Conservation (phyloP, 495 filamentous ascomycete genomes). For the Podospora appendiculata region DNA sequence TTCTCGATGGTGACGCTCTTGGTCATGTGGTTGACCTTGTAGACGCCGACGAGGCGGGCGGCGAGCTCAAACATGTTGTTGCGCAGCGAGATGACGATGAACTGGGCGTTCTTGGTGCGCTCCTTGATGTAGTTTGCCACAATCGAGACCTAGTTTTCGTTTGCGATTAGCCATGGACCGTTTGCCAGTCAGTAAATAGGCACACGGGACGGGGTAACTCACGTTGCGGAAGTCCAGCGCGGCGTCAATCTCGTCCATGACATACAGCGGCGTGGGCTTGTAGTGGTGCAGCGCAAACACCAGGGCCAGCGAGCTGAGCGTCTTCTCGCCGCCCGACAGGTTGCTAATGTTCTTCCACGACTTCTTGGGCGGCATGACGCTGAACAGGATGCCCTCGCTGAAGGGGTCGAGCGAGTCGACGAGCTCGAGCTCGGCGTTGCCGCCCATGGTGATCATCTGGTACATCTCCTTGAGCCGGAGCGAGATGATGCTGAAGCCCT, state of each 20-base stretch:
- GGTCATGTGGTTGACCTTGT: slow-evolving; percentile 99
- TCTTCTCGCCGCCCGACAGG: slow-evolving; percentile 93
- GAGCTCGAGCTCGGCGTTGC: slow-evolving; percentile 93
- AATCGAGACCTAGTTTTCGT: slow-evolving; percentile 69
- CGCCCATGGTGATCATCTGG: slow-evolving; percentile 99
- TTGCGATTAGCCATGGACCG: slow-evolving; percentile 7
- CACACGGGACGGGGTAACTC: slow-evolving; percentile 27
- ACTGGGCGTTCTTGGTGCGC: slow-evolving; percentile 96
- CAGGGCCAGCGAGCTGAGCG: slow-evolving; percentile 82
- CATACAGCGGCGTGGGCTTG: slow-evolving; percentile 94
- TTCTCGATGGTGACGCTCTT: slow-evolving; percentile 97
- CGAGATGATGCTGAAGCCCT: slow-evolving; percentile 92
- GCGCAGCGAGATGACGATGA: slow-evolving; percentile 93
- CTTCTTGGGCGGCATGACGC: slow-evolving; percentile 99
- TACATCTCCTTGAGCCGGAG: slow-evolving; percentile 98
- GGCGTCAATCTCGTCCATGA: slow-evolving; percentile 99
- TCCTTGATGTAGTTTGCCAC: slow-evolving; percentile 99
- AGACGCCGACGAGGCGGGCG: slow-evolving; percentile 85
- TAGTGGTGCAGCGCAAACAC: slow-evolving; percentile 98
- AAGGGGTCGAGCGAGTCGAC: slow-evolving; percentile 95
- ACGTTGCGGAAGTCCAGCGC: slow-evolving; percentile 97
- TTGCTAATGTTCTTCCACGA: slow-evolving; percentile 99
- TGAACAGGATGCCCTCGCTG: slow-evolving; percentile 92
- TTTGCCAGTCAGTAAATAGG: slow-evolving; percentile 9
- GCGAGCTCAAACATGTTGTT: slow-evolving; percentile 99